phyloP scores from a whole-genome alignment of 1,284 basidiomycete genomes.

The Fomitopsis schrenkii region DNA sequence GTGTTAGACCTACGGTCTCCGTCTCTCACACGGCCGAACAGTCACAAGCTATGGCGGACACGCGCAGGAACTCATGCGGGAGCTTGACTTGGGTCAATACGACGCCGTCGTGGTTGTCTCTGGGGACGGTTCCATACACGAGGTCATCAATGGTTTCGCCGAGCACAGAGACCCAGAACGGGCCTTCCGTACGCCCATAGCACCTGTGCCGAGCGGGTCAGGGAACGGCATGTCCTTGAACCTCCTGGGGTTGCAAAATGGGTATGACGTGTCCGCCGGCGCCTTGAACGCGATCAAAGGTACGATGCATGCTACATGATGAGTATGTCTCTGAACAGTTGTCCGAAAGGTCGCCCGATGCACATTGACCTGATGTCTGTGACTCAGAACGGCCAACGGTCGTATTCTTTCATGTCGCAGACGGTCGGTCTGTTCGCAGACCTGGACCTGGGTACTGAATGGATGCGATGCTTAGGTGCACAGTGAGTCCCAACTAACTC shows the following conservation, averaged over 20 bases:
- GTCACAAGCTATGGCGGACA: constrained; percentile 75
- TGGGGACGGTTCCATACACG: constrained; percentile 89
- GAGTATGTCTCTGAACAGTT: neutral
- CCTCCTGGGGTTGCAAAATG: constrained; percentile 70
- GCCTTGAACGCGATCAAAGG: constrained; percentile 89
- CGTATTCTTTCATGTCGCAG: constrained; percentile 88
- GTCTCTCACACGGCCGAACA: constrained; percentile 26
- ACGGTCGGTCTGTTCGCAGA: constrained; percentile 92
- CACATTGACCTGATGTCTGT: constrained; percentile 82
- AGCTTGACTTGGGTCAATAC: constrained; percentile 55
- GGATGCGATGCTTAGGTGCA: constrained; percentile 93
- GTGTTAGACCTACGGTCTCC: neutral
- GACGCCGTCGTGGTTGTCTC: constrained; percentile 84
- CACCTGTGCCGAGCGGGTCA: constrained; percentile 86
- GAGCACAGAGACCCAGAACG: constrained; percentile 61
- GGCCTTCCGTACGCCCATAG: constrained; percentile 77
- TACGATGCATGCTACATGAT: constrained; percentile 17
- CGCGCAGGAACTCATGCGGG: constrained; percentile 66
- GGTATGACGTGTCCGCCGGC: constrained; percentile 71
- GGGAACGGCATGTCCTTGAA: constrained; percentile 82
- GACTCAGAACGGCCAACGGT: constrained; percentile 60
- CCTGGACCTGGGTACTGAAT: constrained; percentile 83
- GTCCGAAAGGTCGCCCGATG: constrained; percentile 58
- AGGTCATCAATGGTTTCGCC: constrained; percentile 91
- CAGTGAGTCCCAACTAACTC: neutral